Evolutionary conservation across 192 early-diverging fungal genomes (phyloP).

Genomic region (Phlyctochytrium planicorne): DNA sequence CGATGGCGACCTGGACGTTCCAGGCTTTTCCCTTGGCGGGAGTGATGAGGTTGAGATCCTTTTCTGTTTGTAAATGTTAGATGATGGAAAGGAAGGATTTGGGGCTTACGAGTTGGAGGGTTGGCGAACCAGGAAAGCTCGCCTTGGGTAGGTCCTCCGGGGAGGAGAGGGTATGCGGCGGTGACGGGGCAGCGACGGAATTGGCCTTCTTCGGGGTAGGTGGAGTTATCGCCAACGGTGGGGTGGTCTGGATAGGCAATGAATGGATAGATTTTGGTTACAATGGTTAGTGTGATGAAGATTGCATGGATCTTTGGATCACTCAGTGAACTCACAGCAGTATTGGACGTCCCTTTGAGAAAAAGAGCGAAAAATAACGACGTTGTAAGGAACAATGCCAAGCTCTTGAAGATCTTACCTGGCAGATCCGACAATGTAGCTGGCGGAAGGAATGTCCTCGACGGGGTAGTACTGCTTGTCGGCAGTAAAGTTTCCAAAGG

Average conservation of each 20-base stretch:
- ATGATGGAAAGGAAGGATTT: not conserved
- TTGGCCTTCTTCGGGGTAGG: not conserved
- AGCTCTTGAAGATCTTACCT: too few relatives aligned
- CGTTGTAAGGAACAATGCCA: too few relatives aligned
- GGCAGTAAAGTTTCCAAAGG: not conserved
- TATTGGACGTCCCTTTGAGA: constrained; percentile 11
- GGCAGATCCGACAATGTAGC: not conserved
- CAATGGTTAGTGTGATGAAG: too few relatives aligned
- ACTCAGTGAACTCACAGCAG: too few relatives aligned
- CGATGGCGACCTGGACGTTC: constrained; percentile 11
- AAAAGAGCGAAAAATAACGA: too few relatives aligned
- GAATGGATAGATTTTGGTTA: too few relatives aligned
- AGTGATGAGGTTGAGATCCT: too few relatives aligned
- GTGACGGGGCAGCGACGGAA: constrained; percentile 4
- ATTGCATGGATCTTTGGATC: too few relatives aligned
- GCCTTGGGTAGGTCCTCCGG: not conserved
- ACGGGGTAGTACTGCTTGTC: not conserved
- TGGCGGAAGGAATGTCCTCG: not conserved
- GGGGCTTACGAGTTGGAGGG: not conserved
- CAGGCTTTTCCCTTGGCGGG: not conserved
- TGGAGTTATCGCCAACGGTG: constrained; percentile 11
- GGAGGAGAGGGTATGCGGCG: not conserved
- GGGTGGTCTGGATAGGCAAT: too few relatives aligned
- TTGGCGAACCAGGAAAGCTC: constrained; percentile 5
- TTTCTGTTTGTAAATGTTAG: not conserved